Base-by-base conservation (phyloP, 73 alveolate species). In the Paramecium primaurelia region DNA sequence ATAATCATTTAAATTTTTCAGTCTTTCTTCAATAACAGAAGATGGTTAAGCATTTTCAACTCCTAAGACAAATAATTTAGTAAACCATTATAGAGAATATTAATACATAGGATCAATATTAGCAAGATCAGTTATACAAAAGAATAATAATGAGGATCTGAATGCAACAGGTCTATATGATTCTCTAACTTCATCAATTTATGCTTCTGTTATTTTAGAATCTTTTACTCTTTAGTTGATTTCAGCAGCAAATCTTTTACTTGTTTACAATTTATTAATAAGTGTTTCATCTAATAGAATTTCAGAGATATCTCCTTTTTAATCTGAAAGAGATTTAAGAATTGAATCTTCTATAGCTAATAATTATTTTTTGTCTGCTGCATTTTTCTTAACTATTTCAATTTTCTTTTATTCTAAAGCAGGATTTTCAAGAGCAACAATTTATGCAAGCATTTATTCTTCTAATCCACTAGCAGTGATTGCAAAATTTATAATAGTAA, bases 401-500 rank as follows among this genome's bases (percentile, higher is more conserved):
- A 92, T 92, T 86, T 94, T 93, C 93, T 95, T 95, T 69, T 96
- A 96, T 58, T 97, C 98, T 10, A 97, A 94, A 20, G 96, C 94
- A 14, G 99, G 97, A 91, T 97, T 99, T 94, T 99, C 99, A 60
- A 97, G 93, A 40, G 99, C 99, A 22, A 99, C 99, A 83, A 99
- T 99, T 68, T 95, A 94, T 40, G 99, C 98, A 93, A 99, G 96
- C 99, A 99, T 98, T 93, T 99, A 99, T 85, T 98, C 99, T 93
- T 99, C 99, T 37, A 99, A 96, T 14, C 99, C 99, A 96, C 98
- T 99, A 1, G 99, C 99, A 6, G 99, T 99, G 92, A 99, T 99
- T 86, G 99, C 99, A 86, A 99, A 99, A 97, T 99, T 99, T 10
- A 99, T 98, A 45, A 99, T 93, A 10, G 99, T 98, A 54, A 98